These are phyloP conservation scores for Fusarium fujikuroi DNA, from an alignment of 2,329 filamentous ascomycete genomes.

Conservation along the genomic window DNA sequence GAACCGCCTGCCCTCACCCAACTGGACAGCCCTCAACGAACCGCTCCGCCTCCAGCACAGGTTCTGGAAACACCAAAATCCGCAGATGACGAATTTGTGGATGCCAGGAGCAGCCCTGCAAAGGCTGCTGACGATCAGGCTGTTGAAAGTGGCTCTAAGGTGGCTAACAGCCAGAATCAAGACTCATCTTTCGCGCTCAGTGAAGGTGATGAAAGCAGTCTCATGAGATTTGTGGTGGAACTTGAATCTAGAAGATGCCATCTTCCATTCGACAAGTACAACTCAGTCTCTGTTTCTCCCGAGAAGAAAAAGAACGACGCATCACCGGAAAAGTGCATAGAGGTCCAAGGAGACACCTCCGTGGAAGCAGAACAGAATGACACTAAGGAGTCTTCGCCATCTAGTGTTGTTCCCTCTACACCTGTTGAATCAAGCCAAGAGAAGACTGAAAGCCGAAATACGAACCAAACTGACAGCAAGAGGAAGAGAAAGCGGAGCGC, in stretches of 20 bases:
- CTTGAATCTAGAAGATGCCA: slow-evolving; percentile 56
- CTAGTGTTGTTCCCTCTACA: slow-evolving; percentile 41
- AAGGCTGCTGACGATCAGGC: slow-evolving; percentile 26
- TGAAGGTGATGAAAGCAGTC: slow-evolving; percentile 59
- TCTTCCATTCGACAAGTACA: slow-evolving; percentile 33
- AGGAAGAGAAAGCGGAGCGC: slow-evolving; percentile 47
- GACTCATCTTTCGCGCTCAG: slow-evolving; percentile 55
- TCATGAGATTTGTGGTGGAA: slow-evolving; percentile 61
- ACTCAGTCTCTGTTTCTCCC: slow-evolving; percentile 26
- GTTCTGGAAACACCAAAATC: slow-evolving; percentile 54
- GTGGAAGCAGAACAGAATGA: slow-evolving; percentile 28
- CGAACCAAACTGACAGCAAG: slow-evolving; percentile 33
- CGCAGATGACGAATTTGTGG: slow-evolving; percentile 60
- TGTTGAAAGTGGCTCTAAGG: neutral
- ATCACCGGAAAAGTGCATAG: slow-evolving; percentile 30
- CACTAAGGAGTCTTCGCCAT: slow-evolving; percentile 13
- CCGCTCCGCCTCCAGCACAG: slow-evolving; percentile 32
- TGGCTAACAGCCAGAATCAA: slow-evolving; percentile 23
- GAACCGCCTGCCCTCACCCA: slow-evolving; percentile 9
- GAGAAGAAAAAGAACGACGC: slow-evolving; percentile 20
- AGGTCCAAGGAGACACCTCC: slow-evolving; percentile 35
- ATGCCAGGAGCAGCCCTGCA: slow-evolving; percentile 59
- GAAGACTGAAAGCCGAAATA: slow-evolving; percentile 15
- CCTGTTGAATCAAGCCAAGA: slow-evolving; percentile 27
- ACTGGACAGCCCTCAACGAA: slow-evolving; percentile 25